Percentiles rank a stretch among this genome's conserved stretches.
phyloP scores from a whole-genome alignment of 1,139 yeast species.

The Candida pseudoviswanathii region DNA sequence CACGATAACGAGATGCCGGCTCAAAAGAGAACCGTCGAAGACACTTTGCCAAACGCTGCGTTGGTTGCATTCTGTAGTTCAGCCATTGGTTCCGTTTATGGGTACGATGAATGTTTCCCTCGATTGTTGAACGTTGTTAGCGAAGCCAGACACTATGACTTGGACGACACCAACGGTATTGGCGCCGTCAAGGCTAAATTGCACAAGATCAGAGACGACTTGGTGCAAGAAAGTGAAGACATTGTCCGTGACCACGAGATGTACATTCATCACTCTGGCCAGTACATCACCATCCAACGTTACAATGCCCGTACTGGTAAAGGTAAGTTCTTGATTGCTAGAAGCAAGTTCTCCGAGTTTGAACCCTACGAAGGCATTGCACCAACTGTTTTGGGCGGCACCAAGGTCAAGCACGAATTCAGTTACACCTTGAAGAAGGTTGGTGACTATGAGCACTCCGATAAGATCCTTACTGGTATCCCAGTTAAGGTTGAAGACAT shows the following conservation, averaged over 20 bases:
- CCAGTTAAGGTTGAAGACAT: slow-evolving; percentile 65
- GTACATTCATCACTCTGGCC: slow-evolving; percentile 94
- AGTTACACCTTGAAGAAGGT: slow-evolving; percentile 56
- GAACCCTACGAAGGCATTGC: slow-evolving; percentile 54
- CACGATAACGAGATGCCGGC: slow-evolving; percentile 92
- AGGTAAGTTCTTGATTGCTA: slow-evolving; percentile 88
- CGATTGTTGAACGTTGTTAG: slow-evolving; percentile 76
- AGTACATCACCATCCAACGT: slow-evolving; percentile 87
- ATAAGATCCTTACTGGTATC: slow-evolving; percentile 54
- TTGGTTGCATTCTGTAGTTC: slow-evolving; percentile 90
- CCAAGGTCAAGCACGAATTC: slow-evolving; percentile 61
- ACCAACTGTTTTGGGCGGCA: slow-evolving; percentile 68
- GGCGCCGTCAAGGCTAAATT: slow-evolving; percentile 67
- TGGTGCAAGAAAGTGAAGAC: slow-evolving; percentile 68
- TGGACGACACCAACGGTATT: slow-evolving; percentile 62
- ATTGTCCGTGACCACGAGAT: slow-evolving; percentile 78
- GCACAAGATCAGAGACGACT: slow-evolving; percentile 55
- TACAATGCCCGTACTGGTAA: slow-evolving; percentile 80
- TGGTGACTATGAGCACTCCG: slow-evolving; percentile 51
- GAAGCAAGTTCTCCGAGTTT: slow-evolving; percentile 65
- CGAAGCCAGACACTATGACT: slow-evolving; percentile 68
- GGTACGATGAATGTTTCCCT: slow-evolving; percentile 93
- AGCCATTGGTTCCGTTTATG: slow-evolving; percentile 93
- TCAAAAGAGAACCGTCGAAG: slow-evolving; percentile 90
- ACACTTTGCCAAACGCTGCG: slow-evolving; percentile 93